A percentile compares a stretch with the other conserved stretches of the same genome.
phyloP scores from a whole-genome alignment of 2,329 filamentous ascomycete genomes.

The Neonectria coccinea region DNA sequence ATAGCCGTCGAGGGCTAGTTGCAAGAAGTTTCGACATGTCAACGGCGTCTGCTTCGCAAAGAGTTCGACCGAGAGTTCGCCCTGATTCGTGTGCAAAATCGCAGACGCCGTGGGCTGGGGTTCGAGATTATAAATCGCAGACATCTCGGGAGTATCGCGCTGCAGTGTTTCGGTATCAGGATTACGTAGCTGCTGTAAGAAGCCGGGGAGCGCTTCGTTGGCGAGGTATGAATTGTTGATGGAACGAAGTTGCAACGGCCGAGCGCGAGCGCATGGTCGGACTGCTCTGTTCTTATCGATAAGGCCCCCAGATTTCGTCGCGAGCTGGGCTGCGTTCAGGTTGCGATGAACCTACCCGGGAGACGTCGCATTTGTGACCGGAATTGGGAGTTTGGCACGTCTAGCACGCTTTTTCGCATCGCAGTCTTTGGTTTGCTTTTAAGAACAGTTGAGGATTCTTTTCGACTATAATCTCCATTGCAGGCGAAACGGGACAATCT shows the following conservation, averaged over 20 bases:
- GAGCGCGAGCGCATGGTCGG: neutral
- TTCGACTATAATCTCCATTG: too few species aligned
- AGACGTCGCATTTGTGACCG: neutral
- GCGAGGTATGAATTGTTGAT: slow-evolving; percentile 7
- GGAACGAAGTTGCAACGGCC: neutral
- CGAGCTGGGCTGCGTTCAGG: neutral
- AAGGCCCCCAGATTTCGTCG: neutral
- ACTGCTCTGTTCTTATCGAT: slow-evolving; percentile 5
- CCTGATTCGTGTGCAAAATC: slow-evolving; percentile 88
- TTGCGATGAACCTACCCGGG: neutral
- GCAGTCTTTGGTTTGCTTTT: neutral
- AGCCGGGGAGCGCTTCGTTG: slow-evolving; percentile 2
- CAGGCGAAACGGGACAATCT: too few species aligned
- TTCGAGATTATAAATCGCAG: slow-evolving; percentile 91
- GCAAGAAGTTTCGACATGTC: slow-evolving; percentile 93
- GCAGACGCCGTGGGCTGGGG: slow-evolving; percentile 94
- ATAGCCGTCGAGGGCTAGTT: slow-evolving; percentile 94
- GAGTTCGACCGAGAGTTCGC: slow-evolving; percentile 90
- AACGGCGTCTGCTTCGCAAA: slow-evolving; percentile 95
- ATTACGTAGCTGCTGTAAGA: neutral
- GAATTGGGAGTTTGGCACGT: neutral
- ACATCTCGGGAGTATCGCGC: slow-evolving; percentile 68
- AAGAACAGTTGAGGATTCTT: neutral
- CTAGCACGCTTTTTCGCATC: neutral
- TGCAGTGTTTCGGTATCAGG: neutral